Evolutionary conservation across 148 eudicot species (phyloP), one percentile per base, ranked within the genome.

Genomic region (Cornus controversa): DNA sequence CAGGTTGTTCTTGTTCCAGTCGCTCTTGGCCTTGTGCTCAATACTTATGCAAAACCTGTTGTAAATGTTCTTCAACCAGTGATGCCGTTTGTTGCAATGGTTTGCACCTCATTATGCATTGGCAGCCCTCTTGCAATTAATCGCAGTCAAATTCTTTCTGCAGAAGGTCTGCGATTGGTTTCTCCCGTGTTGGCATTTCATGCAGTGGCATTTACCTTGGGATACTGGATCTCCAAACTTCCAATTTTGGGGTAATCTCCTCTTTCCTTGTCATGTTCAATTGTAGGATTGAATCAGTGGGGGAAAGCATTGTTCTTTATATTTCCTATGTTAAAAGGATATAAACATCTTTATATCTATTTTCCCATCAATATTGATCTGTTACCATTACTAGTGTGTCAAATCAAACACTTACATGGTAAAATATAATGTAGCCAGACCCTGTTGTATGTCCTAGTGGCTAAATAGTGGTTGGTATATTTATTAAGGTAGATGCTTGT

Each of bases 121-220:
- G 99, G 99, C 40, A 96, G 98, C 79, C 99, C 99, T 63, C 97
- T 96, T 27, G 97, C 99, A 3, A 93, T 96, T 66, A 96, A 96
- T 71, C 90, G 90, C 72, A 80, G 69, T 75, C 86, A 86, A 64
- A 93, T 96, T 78, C 91, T 96, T 74, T 96, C 99, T 1, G 58
- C 83, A 4, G 97, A 93, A 83, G 99, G 99, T 72, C 84, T 93
- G 45, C 89, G 84, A 72, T 85, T 96, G 85, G 76, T 96, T 76
- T 87, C 83, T 73, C 98, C 99, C 1, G 94, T 96, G 69, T 75
- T 96, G 82, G 67, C 86, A 10, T 96, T 96, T 82, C 99, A 93
- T 78, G 95, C 87, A 2, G 82, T 85, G 18, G 89, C 98, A 65
- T 93, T 93, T 78, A 78, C 87, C 28, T 66, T 96, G 54, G 99